Evolutionary conservation across 1,284 basidiomycete species (phyloP).

Genomic region (Fomitiporia mediterranea): DNA sequence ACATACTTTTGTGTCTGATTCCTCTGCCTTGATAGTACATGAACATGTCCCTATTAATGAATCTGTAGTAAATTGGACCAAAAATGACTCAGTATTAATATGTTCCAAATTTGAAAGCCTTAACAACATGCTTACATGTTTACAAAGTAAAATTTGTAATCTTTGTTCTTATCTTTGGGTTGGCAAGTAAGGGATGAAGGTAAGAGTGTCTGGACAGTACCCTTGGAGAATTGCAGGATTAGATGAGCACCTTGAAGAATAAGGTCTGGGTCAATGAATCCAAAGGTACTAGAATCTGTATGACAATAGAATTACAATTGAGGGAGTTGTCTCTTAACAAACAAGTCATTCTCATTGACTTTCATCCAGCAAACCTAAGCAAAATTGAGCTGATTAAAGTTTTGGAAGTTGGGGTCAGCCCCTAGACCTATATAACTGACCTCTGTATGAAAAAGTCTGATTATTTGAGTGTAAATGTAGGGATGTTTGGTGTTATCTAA

Average conservation of each 20-base stretch:
- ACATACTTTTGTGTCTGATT: slow-evolving; percentile 26
- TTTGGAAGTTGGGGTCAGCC: neutral
- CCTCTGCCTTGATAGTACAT: slow-evolving; percentile 30
- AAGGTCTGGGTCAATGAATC: slow-evolving; percentile 17
- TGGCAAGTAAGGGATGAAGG: slow-evolving; percentile 26
- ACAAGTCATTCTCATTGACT: neutral
- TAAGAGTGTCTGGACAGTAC: slow-evolving; percentile 25
- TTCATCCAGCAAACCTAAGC: slow-evolving; percentile 37
- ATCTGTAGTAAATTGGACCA: slow-evolving; percentile 25
- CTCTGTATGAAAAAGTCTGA: slow-evolving; percentile 22
- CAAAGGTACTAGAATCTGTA: slow-evolving; percentile 10
- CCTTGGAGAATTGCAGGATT: slow-evolving; percentile 23
- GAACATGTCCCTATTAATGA: slow-evolving; percentile 34
- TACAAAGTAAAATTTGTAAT: slow-evolving; percentile 34
- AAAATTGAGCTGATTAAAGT: slow-evolving; percentile 28
- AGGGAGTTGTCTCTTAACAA: slow-evolving; percentile 22
- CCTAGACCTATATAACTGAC: neutral
- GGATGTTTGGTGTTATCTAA: slow-evolving; percentile 23
- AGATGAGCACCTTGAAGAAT: slow-evolving; percentile 15
- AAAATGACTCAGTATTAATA: slow-evolving; percentile 19
- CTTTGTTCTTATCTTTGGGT: slow-evolving; percentile 23
- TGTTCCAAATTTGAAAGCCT: too few species aligned
- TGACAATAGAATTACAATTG: slow-evolving; percentile 9
- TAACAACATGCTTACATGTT: slow-evolving; percentile 35
- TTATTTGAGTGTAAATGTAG: slow-evolving; percentile 23